Base-by-base conservation (phyloP, 2,329 filamentous ascomycete genomes). In the Xylariales sp. region DNA sequence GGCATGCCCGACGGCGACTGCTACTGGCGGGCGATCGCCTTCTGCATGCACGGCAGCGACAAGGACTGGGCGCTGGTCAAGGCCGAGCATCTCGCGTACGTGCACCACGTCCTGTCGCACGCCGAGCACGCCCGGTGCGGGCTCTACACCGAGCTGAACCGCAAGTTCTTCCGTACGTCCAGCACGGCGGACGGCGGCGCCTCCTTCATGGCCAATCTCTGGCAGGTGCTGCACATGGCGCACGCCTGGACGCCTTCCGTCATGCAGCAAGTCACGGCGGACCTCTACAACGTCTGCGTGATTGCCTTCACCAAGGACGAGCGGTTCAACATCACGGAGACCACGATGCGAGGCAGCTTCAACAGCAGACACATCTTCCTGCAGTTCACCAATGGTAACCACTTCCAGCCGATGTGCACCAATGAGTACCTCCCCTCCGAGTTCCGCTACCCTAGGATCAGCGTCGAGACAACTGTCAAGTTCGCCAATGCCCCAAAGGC, bases 311-410 rank as follows among this genome's bases (percentile, higher is more conserved):
- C 52, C 11, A 48, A 47, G n/a, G 22, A 49, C 12, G 29, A 45
- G 36, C 33, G 47, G 4, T 15, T 7, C 12, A 31, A 35, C 31
- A 48, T 58, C 12, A 50, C 51, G 20, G 53, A 59, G 42, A 51
- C 58, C 29, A 52, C 48, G 19, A 46, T 55, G 7, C 53, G 51
- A 8, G 61, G 61, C 7, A 47, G 49, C 4, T 61, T 59, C 46
- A 64, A 64, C 43, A 50, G 42, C 20, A 53, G 59, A 3, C 61
- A 64, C 29, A 40, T 63, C 12, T 62, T 62, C 43, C 38, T 63
- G 20, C 47, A 54, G 8, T 60, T 52, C 42, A 24, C 35, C 14
- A 36, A 49, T 19, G 48, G 41, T 21, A 46, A 42, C 28, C 60
- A 63, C 40, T 64, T 53, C 46, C 53, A 56, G 37, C 60, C 61